Conservation (phyloP, 2,329 filamentous ascomycete species). For the Saccharata proteae region DNA sequence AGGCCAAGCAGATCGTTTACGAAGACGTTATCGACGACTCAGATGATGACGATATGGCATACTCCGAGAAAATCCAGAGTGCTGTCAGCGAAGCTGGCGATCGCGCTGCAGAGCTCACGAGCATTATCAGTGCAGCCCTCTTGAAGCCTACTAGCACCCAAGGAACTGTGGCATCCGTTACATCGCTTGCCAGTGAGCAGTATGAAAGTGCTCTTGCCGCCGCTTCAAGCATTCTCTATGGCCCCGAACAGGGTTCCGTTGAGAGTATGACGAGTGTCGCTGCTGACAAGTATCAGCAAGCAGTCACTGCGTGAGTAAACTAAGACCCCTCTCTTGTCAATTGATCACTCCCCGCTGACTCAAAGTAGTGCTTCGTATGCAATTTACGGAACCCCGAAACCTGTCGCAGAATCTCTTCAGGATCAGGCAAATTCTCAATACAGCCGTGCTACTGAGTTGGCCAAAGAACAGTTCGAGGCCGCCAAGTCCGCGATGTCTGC, state of each 20-base stretch:
- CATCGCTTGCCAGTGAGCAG: conserved; percentile 43
- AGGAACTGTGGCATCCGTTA: conserved; percentile 37
- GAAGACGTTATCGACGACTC: conserved; percentile 39
- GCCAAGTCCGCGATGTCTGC: conserved; percentile 56
- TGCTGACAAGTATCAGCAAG: conserved; percentile 42
- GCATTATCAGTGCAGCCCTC: conserved; percentile 44
- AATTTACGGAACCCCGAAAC: conserved; percentile 40
- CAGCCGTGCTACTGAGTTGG: conserved; percentile 50
- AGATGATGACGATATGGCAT: conserved; percentile 30
- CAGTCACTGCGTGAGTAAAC: conserved; percentile 41
- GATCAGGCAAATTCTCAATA: conserved; percentile 46
- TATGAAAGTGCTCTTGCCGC: conserved; percentile 45
- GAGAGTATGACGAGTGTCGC: conserved; percentile 39
- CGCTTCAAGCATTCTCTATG: conserved; percentile 45
- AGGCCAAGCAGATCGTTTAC: conserved; percentile 33
- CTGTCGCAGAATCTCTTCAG: conserved; percentile 31
- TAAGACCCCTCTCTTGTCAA: conserved; percentile 21
- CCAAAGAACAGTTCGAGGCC: conserved; percentile 55
- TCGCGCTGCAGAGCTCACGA: conserved; percentile 40
- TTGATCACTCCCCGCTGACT: conserved; percentile 11
- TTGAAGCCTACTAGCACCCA: conserved; percentile 34
- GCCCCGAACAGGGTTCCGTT: conserved; percentile 29
- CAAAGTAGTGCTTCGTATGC: conserved; percentile 38
- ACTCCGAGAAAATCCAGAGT: conserved; percentile 39
- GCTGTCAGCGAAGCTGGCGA: conserved; percentile 41